A percentile compares a stretch with the other conserved stretches of the same genome.
Conservation (phyloP, 2,329 filamentous ascomycete species). For the Xylaria sp. region DNA sequence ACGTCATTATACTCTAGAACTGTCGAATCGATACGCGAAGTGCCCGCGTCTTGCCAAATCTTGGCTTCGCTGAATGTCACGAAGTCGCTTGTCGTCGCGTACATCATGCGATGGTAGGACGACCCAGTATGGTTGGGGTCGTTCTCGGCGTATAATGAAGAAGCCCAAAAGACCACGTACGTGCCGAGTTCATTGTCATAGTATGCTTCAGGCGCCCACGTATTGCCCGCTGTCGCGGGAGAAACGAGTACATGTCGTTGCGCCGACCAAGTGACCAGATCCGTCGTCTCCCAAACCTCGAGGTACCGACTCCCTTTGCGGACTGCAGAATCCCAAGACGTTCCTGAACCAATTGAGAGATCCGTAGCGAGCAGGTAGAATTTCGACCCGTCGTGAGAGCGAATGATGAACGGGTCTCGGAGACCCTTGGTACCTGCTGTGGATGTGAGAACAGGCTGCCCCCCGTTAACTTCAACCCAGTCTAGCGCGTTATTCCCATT, state of each 20-base stretch:
- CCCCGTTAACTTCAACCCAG: slow-evolving; percentile 62
- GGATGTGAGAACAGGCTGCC: slow-evolving; percentile 58
- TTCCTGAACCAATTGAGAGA: slow-evolving; percentile 64
- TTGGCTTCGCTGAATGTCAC: slow-evolving; percentile 59
- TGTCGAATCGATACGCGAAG: slow-evolving; percentile 63
- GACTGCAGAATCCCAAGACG: slow-evolving; percentile 61
- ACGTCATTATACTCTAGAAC: slow-evolving; percentile 55
- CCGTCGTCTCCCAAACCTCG: slow-evolving; percentile 63
- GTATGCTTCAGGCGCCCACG: slow-evolving; percentile 64
- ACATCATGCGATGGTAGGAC: slow-evolving; percentile 64
- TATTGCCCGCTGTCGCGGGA: slow-evolving; percentile 61
- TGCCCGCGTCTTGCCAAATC: slow-evolving; percentile 63
- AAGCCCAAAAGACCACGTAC: slow-evolving; percentile 61
- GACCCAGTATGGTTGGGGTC: slow-evolving; percentile 55
- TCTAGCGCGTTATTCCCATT: slow-evolving; percentile 62
- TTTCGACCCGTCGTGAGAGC: slow-evolving; percentile 60
- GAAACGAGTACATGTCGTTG: slow-evolving; percentile 62
- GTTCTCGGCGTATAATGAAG: slow-evolving; percentile 55
- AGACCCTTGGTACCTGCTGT: slow-evolving; percentile 60
- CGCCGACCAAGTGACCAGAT: slow-evolving; percentile 61
- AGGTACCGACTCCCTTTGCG: slow-evolving; percentile 60
- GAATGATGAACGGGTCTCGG: slow-evolving; percentile 64
- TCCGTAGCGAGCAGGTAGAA: slow-evolving; percentile 65
- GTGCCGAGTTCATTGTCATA: slow-evolving; percentile 56
- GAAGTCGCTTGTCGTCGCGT: slow-evolving; percentile 61